Evolutionary conservation across 2,329 filamentous ascomycete genomes (phyloP).

Genomic region (Aspergillus fructus): DNA sequence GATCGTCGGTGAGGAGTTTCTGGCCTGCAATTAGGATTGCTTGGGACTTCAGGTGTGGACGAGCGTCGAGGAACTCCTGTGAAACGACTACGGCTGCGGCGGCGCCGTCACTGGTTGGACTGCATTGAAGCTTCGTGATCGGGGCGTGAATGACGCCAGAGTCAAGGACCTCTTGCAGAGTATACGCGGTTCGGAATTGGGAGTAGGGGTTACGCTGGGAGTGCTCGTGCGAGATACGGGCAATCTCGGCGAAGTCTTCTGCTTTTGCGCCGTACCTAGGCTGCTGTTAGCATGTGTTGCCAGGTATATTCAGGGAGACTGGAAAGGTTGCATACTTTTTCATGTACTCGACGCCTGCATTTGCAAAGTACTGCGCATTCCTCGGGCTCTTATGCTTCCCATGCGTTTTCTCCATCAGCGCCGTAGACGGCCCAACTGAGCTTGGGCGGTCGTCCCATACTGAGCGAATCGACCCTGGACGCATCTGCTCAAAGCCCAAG

Average conservation of each 20-base stretch:
- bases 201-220: constrained; percentile 92
- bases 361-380: constrained; percentile 91
- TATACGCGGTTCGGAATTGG: constrained; percentile 92
- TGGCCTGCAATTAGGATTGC: constrained; percentile 88
- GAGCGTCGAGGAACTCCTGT: constrained; percentile 79
- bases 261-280: constrained; percentile 73
- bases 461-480: constrained; percentile 77
- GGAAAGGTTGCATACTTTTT: constrained; percentile 64
- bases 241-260: constrained; percentile 93
- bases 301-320: not conserved
- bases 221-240: constrained; percentile 87
- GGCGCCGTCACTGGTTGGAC: constrained; percentile 89
- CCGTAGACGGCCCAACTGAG: constrained; percentile 68
- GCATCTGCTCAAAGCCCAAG: constrained; percentile 98
- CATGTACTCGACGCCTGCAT: constrained; percentile 91
- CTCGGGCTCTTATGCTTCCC: constrained; percentile 79
- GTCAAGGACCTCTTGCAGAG: constrained; percentile 74
- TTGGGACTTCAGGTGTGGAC: constrained; percentile 76
- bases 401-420: constrained; percentile 80
- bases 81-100: constrained; percentile 88
- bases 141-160: constrained; percentile 78
- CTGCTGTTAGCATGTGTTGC: not conserved
- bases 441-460: constrained; percentile 84
- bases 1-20: constrained; percentile 77
- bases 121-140: constrained; percentile 95